Base-by-base conservation (phyloP, 2,329 filamentous ascomycete species). In the Neobulgaria alba region DNA sequence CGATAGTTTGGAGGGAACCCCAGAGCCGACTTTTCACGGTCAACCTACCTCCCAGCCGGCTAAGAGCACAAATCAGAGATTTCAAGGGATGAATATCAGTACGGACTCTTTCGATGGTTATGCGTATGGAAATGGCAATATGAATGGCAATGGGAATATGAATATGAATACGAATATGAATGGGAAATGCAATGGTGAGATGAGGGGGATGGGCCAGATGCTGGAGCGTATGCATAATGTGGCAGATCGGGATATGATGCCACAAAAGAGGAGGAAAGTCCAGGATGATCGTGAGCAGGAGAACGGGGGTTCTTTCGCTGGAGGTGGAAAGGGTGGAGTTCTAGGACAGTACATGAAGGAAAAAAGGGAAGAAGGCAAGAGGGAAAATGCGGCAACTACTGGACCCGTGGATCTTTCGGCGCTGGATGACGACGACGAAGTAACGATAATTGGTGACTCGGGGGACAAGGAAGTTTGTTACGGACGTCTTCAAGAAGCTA, bases 141-240 rank as follows among this genome's bases (percentile, higher is more conserved):
- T n/a, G 7, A 10, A 17, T 9, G 16, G 17, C 3, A 15, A 42
- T 21, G 19, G 12, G 12, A 33, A 15, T 5, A 55, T 53, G 42
- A 48, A 44, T 29, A 21, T 39, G 16, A 48, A 47, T 39, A 38
- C 54, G 18, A 52, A 53, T 42, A 45, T 47, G 16, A 51, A 50
- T 39, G 44, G 45, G 29, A 45, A 45, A 21, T 40, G 40, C 21
- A 23, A 23, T 41, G 41, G 36, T 12, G 31, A 23, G 17, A 35
- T 50, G 17, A 61, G 57, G 37, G 73, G 75, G 18, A 71, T 77
- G 50, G 69, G 72, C 8, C 64, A 65, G 41, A 76, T 88, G 65
- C 76, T 94, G 33, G 85, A 93, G 60, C 74, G 77, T 21, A 69
- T 88, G 58, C 85, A 89, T 58, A 79, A 82, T 50, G 75, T 93